Evolutionary conservation across 2,329 filamentous ascomycete genomes (phyloP).

Genomic region (Trematosphaeria pertusa): DNA sequence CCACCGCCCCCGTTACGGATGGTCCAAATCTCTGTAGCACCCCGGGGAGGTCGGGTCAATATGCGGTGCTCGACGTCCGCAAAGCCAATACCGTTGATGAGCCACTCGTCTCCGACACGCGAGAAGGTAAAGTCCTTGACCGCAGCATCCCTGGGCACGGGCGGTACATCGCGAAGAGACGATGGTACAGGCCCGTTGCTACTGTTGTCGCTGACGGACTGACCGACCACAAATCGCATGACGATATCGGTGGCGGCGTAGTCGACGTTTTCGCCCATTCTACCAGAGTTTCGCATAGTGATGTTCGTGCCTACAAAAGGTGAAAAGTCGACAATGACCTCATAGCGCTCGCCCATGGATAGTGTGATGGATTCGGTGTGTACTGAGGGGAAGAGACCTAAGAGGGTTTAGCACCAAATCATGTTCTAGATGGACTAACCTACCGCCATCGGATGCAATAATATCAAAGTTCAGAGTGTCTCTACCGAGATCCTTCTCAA

Average conservation of each 20-base stretch:
- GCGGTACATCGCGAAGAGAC: slow-evolving; percentile 32
- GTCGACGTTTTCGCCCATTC: slow-evolving; percentile 56
- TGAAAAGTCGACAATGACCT: slow-evolving; percentile 65
- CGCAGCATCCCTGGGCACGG: slow-evolving; percentile 24
- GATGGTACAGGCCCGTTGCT: slow-evolving; percentile 38
- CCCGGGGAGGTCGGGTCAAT: slow-evolving; percentile 40
- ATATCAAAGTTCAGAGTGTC: slow-evolving; percentile 58
- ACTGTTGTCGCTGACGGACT: slow-evolving; percentile 24
- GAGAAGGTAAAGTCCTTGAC: slow-evolving; percentile 42
- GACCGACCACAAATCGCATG: slow-evolving; percentile 55
- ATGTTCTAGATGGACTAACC: not conserved
- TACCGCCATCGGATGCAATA: slow-evolving; percentile 61
- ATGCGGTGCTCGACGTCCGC: slow-evolving; percentile 43
- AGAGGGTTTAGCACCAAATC: not conserved
- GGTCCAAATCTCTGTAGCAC: slow-evolving; percentile 46
- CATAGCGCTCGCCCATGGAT: slow-evolving; percentile 65
- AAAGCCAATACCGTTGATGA: slow-evolving; percentile 45
- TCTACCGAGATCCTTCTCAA: slow-evolving; percentile 41
- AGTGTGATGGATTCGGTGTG: slow-evolving; percentile 53
- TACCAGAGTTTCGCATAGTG: slow-evolving; percentile 52
- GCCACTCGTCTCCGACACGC: slow-evolving; percentile 37
- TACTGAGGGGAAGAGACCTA: slow-evolving; percentile 58
- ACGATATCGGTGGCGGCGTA: slow-evolving; percentile 55
- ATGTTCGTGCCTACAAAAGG: slow-evolving; percentile 58
- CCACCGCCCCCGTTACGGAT: slow-evolving; percentile 57